These are phyloP conservation scores for Herpotrichia juniperi DNA, from an alignment of 2,329 filamentous ascomycete species.

Conservation along the genomic window DNA sequence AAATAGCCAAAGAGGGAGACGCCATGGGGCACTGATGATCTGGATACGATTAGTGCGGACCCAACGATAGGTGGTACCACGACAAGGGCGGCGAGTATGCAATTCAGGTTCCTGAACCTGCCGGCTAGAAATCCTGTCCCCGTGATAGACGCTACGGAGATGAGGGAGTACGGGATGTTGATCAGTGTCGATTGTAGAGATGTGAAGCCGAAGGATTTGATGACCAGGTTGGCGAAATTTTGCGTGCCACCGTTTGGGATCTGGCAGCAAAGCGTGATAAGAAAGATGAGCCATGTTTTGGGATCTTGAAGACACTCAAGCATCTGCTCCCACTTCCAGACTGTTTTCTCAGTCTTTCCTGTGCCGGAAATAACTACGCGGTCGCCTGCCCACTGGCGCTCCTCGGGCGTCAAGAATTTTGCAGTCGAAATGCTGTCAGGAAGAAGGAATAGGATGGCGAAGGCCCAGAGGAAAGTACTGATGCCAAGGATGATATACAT, in stretches of 20 bases:
- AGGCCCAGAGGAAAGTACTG: slow-evolving; percentile 27
- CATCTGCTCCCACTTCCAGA: slow-evolving; percentile 20
- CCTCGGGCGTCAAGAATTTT: slow-evolving; percentile 23
- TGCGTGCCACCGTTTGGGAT: slow-evolving; percentile 24
- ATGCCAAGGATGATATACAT: slow-evolving; percentile 38
- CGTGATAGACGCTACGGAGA: slow-evolving; percentile 19
- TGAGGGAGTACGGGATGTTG: slow-evolving; percentile 22
- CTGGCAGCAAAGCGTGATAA: slow-evolving; percentile 18
- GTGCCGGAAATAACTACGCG: slow-evolving; percentile 30
- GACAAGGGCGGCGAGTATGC: slow-evolving; percentile 21
- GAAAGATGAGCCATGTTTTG: slow-evolving; percentile 23
- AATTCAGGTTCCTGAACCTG: slow-evolving; percentile 17
- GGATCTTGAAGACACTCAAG: slow-evolving; percentile 22
- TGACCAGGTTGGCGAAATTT: slow-evolving; percentile 42
- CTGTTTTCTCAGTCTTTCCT: slow-evolving; percentile 21
- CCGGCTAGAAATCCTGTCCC: slow-evolving; percentile 22
- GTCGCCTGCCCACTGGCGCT: slow-evolving; percentile 29
- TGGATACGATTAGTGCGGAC: slow-evolving; percentile 18
- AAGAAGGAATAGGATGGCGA: slow-evolving; percentile 40
- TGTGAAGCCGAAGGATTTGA: slow-evolving; percentile 53
- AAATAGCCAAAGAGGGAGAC: slow-evolving; percentile 29
- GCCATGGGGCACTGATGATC: slow-evolving; percentile 16
- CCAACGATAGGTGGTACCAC: slow-evolving; percentile 20
- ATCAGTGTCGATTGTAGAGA: slow-evolving; percentile 43
- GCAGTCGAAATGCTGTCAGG: slow-evolving; percentile 52